Evolutionary conservation across 495 filamentous ascomycete species (phyloP), one percentile per base, ranked within the genome.

Genomic region (Podospora didyma): DNA sequence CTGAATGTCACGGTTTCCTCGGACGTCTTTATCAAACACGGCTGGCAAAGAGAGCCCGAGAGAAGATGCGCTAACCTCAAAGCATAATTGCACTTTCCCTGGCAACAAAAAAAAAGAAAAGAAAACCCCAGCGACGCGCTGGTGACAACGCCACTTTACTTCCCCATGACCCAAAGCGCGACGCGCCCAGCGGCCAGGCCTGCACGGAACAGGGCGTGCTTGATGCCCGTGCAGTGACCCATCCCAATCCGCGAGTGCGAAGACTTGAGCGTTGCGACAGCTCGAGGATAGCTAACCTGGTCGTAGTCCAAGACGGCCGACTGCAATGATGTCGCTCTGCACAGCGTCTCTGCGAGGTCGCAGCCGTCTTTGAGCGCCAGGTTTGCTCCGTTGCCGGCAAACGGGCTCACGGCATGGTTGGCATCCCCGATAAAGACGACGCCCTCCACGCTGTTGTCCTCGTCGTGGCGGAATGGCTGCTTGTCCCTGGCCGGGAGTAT

Each of bases 331-430:
- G 14, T 34, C n/a, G 49, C 49, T 44, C 37, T 51, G 49, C 61
- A 63, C 10, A 75, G 51, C 17, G 64, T 60, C 49, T 69, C 62
- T 9, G 69, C 73, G 35, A 75, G 53, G 28, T 74, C 68, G 67
- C 69, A 75, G 10, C 63, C 73, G 52, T 76, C 73, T 46, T 66
- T 68, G 34, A 76, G 54, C 6, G 74, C 74, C 22, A 77, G 26
- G 51, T 73, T 75, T 10, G 71, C 74, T 6, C 74, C 74, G 51
- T 69, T 70, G 14, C 72, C 72, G n/a, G 72, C 74, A 61, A 75
- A 78, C 2, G 73, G 67, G 45, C 64, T 72, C 19, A 78, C 69
- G 2, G 72, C 73, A 51, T 78, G 75, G 55, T 76, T 77, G 37
- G 60, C 59, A 46, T 78, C 73, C 1, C 75, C 75, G 22, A 78